Conservation (phyloP, 2,329 filamentous ascomycete species). For the Pseudocercospora crystallina region DNA sequence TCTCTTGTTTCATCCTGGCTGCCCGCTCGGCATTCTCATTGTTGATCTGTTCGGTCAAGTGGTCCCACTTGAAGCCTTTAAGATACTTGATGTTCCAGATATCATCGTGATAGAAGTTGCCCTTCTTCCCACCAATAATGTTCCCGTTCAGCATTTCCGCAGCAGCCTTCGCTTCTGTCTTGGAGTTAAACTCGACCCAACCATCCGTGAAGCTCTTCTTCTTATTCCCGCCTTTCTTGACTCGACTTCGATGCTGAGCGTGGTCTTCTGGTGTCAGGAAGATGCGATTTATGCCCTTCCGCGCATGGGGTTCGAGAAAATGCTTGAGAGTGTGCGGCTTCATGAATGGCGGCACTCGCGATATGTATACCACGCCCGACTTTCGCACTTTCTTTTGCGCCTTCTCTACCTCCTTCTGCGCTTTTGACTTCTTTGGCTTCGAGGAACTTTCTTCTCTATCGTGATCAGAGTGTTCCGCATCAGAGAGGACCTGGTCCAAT, state of each 20-base stretch:
- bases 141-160: conserved; percentile 74
- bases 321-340: conserved; percentile 75
- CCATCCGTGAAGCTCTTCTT: conserved; percentile 80
- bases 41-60: conserved; percentile 72
- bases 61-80: conserved; percentile 77
- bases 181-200: conserved; percentile 79
- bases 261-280: conserved; percentile 78
- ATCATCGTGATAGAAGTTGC: conserved; percentile 79
- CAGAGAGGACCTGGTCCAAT: conserved; percentile 25
- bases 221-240: conserved; percentile 76
- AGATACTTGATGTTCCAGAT: conserved; percentile 83
- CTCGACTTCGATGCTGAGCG: conserved; percentile 62
- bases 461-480: conserved; percentile 17
- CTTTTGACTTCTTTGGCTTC: conserved; percentile 40
- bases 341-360: conserved; percentile 84
- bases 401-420: conserved; percentile 67
- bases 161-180: conserved; percentile 73
- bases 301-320: conserved; percentile 72
- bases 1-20: conserved; percentile 74
- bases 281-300: conserved; percentile 65
- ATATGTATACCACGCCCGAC: conserved; percentile 80
- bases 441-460: not conserved
- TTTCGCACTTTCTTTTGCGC: conserved; percentile 66
- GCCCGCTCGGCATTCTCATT: conserved; percentile 78
- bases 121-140: conserved; percentile 80